Percentiles rank a stretch among this genome's conserved stretches.
Evolutionary conservation across 768 basidiomycete genomes (phyloP).

Genomic region (Hortiboletus campestris): DNA sequence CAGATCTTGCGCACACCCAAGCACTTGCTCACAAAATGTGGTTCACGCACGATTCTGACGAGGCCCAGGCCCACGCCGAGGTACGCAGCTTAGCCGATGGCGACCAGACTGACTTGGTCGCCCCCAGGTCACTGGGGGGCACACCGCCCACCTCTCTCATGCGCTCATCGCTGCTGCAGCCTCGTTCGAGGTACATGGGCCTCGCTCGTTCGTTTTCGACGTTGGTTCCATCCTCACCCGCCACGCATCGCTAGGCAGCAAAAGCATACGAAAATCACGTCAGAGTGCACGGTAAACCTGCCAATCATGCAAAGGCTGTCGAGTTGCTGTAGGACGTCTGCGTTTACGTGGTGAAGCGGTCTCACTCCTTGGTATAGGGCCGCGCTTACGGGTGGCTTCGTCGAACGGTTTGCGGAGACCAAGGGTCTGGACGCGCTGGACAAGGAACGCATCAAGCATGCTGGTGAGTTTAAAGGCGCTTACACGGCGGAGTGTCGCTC

Average conservation of each 20-base stretch:
- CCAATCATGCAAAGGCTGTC: conserved; percentile 22
- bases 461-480: conserved; percentile 14
- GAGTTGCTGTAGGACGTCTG: conserved; percentile 23
- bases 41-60: conserved; percentile 22
- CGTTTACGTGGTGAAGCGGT: too few species aligned
- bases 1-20: background rate
- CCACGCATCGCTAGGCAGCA: conserved; percentile 20
- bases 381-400: conserved; percentile 22
- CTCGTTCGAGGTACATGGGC: conserved; percentile 22
- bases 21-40: conserved; percentile 15
- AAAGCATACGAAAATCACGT: conserved; percentile 30
- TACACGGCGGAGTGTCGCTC: background rate
- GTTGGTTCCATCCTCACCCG: background rate
- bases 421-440: conserved; percentile 24
- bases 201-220: background rate
- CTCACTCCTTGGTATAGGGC: conserved; percentile 18
- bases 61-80: conserved; percentile 23
- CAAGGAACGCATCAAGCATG: conserved; percentile 19
- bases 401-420: conserved; percentile 27
- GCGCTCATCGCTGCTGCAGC: conserved; percentile 29
- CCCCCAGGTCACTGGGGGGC: conserved; percentile 15
- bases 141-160: conserved; percentile 25
- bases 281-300: conserved; percentile 17
- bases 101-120: background rate
- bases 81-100: background rate